Conservation (phyloP, 495 filamentous ascomycete species). For the Echria macrotheca region DNA sequence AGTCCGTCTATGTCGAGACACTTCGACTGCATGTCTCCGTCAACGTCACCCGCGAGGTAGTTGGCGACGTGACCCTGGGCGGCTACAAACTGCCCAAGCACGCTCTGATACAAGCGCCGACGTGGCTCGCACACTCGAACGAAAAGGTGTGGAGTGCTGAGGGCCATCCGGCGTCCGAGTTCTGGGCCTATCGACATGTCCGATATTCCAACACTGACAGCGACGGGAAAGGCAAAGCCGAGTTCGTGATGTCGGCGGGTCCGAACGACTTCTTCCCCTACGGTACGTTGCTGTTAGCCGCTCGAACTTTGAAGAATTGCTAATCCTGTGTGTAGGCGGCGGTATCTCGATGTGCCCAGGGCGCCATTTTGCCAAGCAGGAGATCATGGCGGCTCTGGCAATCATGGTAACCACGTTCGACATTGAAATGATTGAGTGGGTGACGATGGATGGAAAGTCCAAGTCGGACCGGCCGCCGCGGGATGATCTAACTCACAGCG, state of each 20-base stretch:
- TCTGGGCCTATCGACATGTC: constrained; percentile 4
- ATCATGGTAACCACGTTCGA: constrained; percentile 49
- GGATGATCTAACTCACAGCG: constrained; percentile 15
- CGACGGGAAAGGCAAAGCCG: neutral
- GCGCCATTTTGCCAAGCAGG: constrained; percentile 30
- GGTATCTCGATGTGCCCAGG: constrained; percentile 34
- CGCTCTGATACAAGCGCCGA: constrained; percentile 2
- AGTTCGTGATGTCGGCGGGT: constrained; percentile 2
- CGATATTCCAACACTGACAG: neutral
- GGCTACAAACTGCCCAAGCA: neutral
- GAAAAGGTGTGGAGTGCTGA: neutral
- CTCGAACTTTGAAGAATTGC: neutral
- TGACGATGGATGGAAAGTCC: constrained; percentile 13
- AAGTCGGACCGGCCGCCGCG: constrained; percentile 15
- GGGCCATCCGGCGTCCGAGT: neutral
- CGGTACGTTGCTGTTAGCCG: neutral
- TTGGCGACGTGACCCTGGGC: neutral
- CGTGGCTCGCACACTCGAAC: neutral
- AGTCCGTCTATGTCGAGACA: constrained; percentile 2
- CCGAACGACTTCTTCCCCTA: constrained; percentile 7
- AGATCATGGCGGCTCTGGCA: constrained; percentile 42
- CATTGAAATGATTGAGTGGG: constrained; percentile 35
- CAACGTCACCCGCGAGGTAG: constrained; percentile 3
- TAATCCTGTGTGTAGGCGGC: neutral
- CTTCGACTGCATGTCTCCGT: constrained; percentile 2